Base-by-base conservation (phyloP, 163 green algal genomes). In the Coccomyxa subellipsoidea region DNA sequence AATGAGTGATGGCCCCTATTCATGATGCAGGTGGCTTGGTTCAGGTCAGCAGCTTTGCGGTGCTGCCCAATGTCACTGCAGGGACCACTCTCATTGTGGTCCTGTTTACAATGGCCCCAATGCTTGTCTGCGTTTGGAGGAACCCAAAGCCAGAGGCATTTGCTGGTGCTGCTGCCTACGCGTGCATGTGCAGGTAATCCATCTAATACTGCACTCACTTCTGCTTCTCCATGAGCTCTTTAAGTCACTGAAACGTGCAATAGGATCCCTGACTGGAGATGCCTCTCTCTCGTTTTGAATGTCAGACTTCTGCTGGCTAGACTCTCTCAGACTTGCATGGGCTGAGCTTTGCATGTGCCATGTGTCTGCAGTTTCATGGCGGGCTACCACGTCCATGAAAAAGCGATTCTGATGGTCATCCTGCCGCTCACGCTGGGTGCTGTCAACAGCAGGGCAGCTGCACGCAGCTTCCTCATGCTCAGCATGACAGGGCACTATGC, bases 321-420 rank as follows among this genome's bases (percentile, higher is more conserved):
- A n/a, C n/a, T n/a, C n/a, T n/a, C n/a, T n/a, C n/a, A n/a, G n/a
- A n/a, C n/a, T n/a, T n/a, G n/a, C n/a, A n/a, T n/a, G n/a, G n/a
- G n/a, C n/a, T n/a, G n/a, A n/a, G n/a, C n/a, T n/a, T n/a, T n/a
- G n/a, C n/a, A n/a, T n/a, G n/a, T n/a, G n/a, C n/a, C n/a, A n/a
- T n/a, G n/a, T n/a, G 78, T 98, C n/a, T 96, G 90, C 78, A 93
- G 92, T 47, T 99, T 98, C 86, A 91, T 99, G 85, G 92, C 96
- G 38, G 96, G 96, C 18, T 99, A 96, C 88, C 96, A 99, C 85
- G 96, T 99, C 38, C 96, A 99, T 78, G 96, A 99, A 80, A 99
- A 99, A 90, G 96, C 96, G 0, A 85, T 93, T 7, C 85, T 99
- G 18, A 91, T 92, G 81, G 90, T 96, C 37, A 82, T 89, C 3